Evolutionary conservation across 768 basidiomycete genomes (phyloP), one percentile per base, ranked within the genome.

Genomic region (Crepidotus variabilis): DNA sequence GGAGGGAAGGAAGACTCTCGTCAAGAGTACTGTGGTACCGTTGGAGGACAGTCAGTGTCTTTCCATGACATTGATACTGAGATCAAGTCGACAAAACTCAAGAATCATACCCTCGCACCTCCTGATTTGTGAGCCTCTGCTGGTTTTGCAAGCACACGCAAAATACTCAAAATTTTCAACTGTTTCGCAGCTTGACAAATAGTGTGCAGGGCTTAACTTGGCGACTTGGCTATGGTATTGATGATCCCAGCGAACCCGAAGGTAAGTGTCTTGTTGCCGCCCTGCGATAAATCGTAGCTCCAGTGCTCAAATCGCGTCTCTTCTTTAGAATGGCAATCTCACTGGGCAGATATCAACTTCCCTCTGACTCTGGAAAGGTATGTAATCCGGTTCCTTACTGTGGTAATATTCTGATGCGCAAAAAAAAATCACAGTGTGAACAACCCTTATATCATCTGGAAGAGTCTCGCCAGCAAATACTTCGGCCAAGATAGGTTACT

Each of bases 171-270:
- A 47, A 50, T 16, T 45, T 20, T 55, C 22, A 56, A 28, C 36
- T 20, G 11, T 23, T 18, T 21, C 39, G 4, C 53, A 83, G 82
- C 60, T 55, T 78, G 59, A 79, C 78, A 16, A 83, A 83, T 63
- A 79, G 78, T 55, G 67, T 83, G n/a, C 81, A 81, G 67, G 83
- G 83, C 23, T 79, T 85, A 46, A 85, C 85, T 28, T 86, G 83
- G 82, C 70, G 85, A 55, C 72, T 85, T n/a, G 84, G 76, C 2
- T 84, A 82, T 63, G 84, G 84, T 2, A 71, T 85, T 35, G 69
- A 80, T 48, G 69, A 83, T 60, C 72, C 80, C 5, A 62, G 67
- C 14, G 68, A 78, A 66, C 84, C 84, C 2, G 85, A 85, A 76
- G 82, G 83, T 83, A 58, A 43, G 71, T 56, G 6, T 34, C 11